Percentiles rank a stretch among this genome's conserved stretches.
Evolutionary conservation across 148 eudicot genomes (phyloP).

Genomic region (Hydrangea macrophylla): DNA sequence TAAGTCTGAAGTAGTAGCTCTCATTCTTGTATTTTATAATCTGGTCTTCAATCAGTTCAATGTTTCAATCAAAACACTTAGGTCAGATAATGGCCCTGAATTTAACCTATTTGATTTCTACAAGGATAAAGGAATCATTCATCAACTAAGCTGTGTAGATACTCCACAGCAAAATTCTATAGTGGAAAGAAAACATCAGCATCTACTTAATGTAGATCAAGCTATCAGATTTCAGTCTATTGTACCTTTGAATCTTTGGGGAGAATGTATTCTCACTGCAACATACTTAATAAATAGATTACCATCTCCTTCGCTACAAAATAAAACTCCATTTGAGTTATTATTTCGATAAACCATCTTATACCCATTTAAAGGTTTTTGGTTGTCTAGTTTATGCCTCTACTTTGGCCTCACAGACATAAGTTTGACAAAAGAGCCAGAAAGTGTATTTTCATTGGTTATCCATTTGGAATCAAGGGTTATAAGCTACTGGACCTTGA

Average conservation of each 20-base stretch:
- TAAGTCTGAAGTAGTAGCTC: no score
- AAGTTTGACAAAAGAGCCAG: no score
- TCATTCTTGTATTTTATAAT: no score
- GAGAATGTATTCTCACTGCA: neutral
- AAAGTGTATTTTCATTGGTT: no score
- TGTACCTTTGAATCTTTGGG: neutral
- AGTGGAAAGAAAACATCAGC: constrained; percentile 1
- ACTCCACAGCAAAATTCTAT: neutral
- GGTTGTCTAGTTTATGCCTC: neutral
- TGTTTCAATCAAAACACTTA: no score
- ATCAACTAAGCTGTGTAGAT: neutral
- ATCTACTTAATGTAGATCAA: neutral
- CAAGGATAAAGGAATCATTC: neutral
- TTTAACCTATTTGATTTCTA: no score
- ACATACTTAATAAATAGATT: neutral
- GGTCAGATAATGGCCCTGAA: no score
- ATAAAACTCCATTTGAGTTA: no score
- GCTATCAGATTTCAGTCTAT: neutral
- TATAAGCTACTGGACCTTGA: no score
- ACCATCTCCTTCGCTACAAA: neutral
- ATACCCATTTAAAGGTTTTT: neutral
- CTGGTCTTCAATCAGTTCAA: no score
- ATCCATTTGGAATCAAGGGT: no score
- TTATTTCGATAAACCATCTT: neutral
- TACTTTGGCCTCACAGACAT: no score